Evolutionary conservation across 73 alveolate genomes (phyloP).

Genomic region (Uronychia binucleata): DNA sequence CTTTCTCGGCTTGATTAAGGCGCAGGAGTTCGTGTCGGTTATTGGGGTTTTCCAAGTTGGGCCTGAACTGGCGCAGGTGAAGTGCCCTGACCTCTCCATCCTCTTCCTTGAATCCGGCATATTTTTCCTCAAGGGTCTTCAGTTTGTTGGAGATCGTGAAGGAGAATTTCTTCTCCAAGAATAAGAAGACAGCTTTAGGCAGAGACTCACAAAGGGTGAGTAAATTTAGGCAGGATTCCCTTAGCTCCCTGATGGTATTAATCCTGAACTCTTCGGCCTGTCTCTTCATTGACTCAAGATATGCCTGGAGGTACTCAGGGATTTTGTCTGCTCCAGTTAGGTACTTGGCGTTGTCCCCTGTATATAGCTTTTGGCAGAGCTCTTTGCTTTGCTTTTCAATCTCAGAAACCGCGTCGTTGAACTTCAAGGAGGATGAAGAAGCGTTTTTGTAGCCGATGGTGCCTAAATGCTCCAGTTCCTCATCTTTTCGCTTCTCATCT

Average conservation of each 20-base stretch:
- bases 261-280: slow-evolving; percentile 90
- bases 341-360: slow-evolving; percentile 89
- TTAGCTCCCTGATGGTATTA: slow-evolving; percentile 79
- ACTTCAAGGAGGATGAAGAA: slow-evolving; percentile 35
- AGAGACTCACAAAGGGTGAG: slow-evolving; percentile 30
- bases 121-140: slow-evolving; percentile 36
- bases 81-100: slow-evolving; percentile 41
- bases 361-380: slow-evolving; percentile 81
- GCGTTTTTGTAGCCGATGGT: slow-evolving; percentile 74
- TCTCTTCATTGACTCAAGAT: slow-evolving; percentile 74
- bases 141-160: slow-evolving; percentile 13
- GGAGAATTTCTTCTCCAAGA: slow-evolving; percentile 10
- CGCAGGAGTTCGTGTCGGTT: slow-evolving; percentile 46
- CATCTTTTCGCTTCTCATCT: slow-evolving; percentile 78
- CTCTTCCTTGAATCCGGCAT: slow-evolving; percentile 12
- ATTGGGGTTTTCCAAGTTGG: slow-evolving; percentile 73
- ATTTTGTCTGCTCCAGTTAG: slow-evolving; percentile 79
- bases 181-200: slow-evolving; percentile 45
- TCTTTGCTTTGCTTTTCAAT: slow-evolving; percentile 84
- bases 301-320: slow-evolving; percentile 83
- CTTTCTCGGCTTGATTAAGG: slow-evolving; percentile 51
- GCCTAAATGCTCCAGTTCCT: slow-evolving; percentile 82
- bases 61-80: slow-evolving; percentile 60
- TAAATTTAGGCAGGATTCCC: slow-evolving; percentile 73
- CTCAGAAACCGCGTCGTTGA: slow-evolving; percentile 63